Percentiles rank a stretch among this genome's conserved stretches.
phyloP scores from a whole-genome alignment of 257 asterid genomes.

The Ligustrum vulgare region DNA sequence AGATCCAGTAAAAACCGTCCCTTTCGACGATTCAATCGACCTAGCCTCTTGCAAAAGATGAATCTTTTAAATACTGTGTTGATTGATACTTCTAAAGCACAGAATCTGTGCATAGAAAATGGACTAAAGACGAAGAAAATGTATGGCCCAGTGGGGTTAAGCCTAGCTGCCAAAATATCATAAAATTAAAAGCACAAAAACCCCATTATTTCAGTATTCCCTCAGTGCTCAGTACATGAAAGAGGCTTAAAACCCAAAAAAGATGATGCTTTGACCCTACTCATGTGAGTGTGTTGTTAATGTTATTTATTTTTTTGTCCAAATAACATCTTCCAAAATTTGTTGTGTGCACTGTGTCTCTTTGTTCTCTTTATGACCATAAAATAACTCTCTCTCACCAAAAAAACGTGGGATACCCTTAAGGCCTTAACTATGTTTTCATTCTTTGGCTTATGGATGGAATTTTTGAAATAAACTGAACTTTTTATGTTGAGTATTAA shows the following conservation, averaged over 20 bases:
- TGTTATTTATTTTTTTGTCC: too few relatives aligned
- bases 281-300: too few relatives aligned
- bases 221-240: slow-evolving; percentile 11
- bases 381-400: slow-evolving; percentile 24
- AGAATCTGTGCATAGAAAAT: slow-evolving; percentile 27
- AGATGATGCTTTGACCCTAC: too few relatives aligned
- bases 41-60: slow-evolving; percentile 21
- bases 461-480: neutral
- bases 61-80: slow-evolving; percentile 19
- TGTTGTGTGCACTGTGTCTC: neutral
- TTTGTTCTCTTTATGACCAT: slow-evolving; percentile 19
- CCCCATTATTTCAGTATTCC: slow-evolving; percentile 20
- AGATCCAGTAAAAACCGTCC: slow-evolving; percentile 15
- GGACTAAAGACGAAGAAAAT: slow-evolving; percentile 21
- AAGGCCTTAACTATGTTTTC: slow-evolving; percentile 26
- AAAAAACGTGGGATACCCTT: slow-evolving; percentile 33
- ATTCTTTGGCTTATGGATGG: slow-evolving; percentile 14
- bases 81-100: slow-evolving; percentile 21
- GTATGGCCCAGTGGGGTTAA: slow-evolving; percentile 19
- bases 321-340: too few relatives aligned
- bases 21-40: slow-evolving; percentile 30
- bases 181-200: slow-evolving; percentile 27
- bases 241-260: slow-evolving; percentile 28
- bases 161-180: slow-evolving; percentile 1
- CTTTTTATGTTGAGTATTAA: neutral